Base-by-base conservation (phyloP, 2,329 filamentous ascomycete genomes). In the Pyrenophora teres region DNA sequence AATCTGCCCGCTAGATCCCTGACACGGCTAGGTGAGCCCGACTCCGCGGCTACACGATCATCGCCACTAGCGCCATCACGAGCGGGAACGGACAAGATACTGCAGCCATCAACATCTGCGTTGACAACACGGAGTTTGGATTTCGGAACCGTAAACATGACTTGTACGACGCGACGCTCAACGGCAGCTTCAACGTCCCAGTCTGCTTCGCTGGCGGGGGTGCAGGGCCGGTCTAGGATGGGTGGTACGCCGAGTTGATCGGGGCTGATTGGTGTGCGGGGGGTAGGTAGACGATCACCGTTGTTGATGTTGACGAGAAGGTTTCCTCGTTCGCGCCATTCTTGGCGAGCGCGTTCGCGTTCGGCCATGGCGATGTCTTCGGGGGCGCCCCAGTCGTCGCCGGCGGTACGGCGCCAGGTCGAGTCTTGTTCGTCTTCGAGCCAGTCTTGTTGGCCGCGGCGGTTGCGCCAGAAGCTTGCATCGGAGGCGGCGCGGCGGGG, bases 81-180 rank as follows among this genome's bases (percentile, higher is more conserved):
- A 0, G 55, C 54, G 27, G 62, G 59, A 4, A 70, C 33, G 18
- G 60, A 69, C 9, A 72, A 41, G 2, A 73, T 46, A 16, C 64
- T 69, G 15, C 50, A 60, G 1, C 64, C 57, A 30, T 73, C 70
- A 0, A 68, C 48, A 48, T 74, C 71, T 2, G 71, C 71, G 13
- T 97, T 97, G 16, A 97, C 93, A n/a, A 97, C 92, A 21, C 93
- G 79, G 57, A 97, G 75, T 62, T 86, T 85, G 73, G 93, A 88
- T 71, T 88, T 91, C 2, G 94, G 93, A 54, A 97, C 91, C 0
- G 93, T 97, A 73, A 96, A 97, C 84, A 96, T 94, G 68, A 82
- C 76, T 48, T 79, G 79, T n/a, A 81, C 77, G 4, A 80, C 77
- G 4, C 79, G 62, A 18, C 74, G 69, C 43, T 75, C 73, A 1